These are phyloP conservation scores for Komagataella pastoris DNA, from an alignment of 805 yeast genomes.

Conservation along the genomic window DNA sequence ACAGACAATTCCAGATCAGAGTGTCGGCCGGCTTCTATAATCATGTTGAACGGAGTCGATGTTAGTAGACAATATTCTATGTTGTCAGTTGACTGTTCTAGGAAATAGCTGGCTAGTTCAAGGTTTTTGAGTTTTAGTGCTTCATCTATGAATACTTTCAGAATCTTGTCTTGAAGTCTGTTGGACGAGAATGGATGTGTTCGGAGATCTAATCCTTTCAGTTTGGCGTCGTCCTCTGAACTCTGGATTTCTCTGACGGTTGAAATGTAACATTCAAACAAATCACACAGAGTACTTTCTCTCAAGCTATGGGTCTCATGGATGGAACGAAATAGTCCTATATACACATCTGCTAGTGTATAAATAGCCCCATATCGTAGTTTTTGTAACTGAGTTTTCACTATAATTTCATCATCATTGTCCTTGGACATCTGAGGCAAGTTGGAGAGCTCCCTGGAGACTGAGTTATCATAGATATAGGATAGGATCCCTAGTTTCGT, in stretches of 20 bases:
- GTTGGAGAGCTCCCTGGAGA: background rate
- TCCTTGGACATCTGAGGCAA: background rate
- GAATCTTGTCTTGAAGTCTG: background rate
- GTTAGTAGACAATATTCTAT: background rate
- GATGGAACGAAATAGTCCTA: background rate
- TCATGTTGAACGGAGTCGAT: background rate
- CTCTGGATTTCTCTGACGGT: background rate
- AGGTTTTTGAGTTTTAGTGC: background rate
- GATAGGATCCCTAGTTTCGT: background rate
- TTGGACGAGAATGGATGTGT: background rate
- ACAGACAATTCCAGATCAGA: background rate
- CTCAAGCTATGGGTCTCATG: background rate
- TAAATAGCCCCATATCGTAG: background rate
- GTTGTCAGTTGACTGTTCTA: background rate
- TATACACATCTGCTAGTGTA: background rate
- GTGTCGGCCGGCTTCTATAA: background rate
- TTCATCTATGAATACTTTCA: background rate
- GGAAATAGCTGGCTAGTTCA: background rate
- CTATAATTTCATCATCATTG: background rate
- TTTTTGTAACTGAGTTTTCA: background rate
- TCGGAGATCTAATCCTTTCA: background rate
- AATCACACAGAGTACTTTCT: background rate
- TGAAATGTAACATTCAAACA: background rate
- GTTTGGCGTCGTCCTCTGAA: background rate
- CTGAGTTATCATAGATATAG: background rate